phyloP scores from a whole-genome alignment of 2,329 filamentous ascomycete species.

The Cercospora zeina region DNA sequence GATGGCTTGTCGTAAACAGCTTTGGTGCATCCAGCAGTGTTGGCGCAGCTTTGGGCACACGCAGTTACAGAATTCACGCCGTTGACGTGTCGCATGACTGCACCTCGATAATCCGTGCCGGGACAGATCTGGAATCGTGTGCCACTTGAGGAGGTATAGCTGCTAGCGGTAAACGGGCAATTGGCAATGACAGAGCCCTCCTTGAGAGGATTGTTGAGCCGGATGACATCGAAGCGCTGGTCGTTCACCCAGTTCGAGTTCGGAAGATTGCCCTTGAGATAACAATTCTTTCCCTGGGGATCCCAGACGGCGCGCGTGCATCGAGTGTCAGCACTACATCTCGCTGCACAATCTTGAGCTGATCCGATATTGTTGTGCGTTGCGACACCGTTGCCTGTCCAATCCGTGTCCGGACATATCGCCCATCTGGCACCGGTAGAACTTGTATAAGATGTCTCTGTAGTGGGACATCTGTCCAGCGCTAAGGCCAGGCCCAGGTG shows the following conservation, averaged over 20 bases:
- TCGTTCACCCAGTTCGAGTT: slow-evolving; percentile 10
- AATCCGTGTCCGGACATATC: background rate
- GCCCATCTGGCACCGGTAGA: slow-evolving; percentile 4
- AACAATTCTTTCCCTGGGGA: slow-evolving; percentile 13
- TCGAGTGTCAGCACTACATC: background rate
- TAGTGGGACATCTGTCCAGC: background rate
- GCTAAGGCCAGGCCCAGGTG: slow-evolving; percentile 1
- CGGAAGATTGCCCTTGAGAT: slow-evolving; percentile 18
- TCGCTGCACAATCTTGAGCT: slow-evolving; percentile 1
- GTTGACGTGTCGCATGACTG: background rate
- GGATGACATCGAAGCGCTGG: slow-evolving; percentile 9
- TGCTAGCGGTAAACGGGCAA: slow-evolving; percentile 11
- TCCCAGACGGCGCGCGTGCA: slow-evolving; percentile 21
- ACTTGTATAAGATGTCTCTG: background rate
- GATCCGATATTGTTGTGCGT: slow-evolving; percentile 5
- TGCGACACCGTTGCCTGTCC: slow-evolving; percentile 1
- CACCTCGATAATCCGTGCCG: slow-evolving; percentile 6
- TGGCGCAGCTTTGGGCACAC: slow-evolving; percentile 12
- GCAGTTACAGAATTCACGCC: slow-evolving; percentile 1
- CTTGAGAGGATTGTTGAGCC: background rate
- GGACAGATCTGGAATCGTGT: slow-evolving; percentile 13
- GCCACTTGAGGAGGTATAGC: slow-evolving; percentile 9
- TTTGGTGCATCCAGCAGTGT: slow-evolving; percentile 14
- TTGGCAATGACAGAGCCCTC: slow-evolving; percentile 9
- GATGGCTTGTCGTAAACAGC: slow-evolving; percentile 11